Base-by-base conservation (phyloP, 2,329 filamentous ascomycete species). In the Exophiala sp. region DNA sequence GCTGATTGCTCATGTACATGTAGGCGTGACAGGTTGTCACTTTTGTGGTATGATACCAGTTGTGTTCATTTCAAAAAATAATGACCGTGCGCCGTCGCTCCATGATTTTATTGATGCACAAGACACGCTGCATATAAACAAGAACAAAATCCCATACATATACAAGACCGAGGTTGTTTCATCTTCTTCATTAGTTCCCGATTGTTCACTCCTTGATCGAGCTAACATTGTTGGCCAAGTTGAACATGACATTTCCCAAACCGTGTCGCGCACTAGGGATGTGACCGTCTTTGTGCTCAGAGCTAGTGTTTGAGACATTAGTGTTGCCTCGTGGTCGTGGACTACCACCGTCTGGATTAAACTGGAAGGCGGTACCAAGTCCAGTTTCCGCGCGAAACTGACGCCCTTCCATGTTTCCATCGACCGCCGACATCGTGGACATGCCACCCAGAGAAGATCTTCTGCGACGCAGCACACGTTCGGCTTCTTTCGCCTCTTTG, bases 401-500 rank as follows among this genome's bases (percentile, higher is more conserved):
- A n/a, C 41, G 48, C 34, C 58, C 58, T 42, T 61, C 52, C 16
- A 59, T 34, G 8, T 55, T 50, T 9, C 59, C 59, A 38, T 57
- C 49, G 16, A 59, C 59, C 11, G 57, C 54, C 11, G 59, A 59
- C 47, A 54, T 52, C 43, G 50, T 54, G 3, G 55, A 60, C 14
- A 43, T 29, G 21, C 50, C 47, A 16, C 46, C 54, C 14, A 51
- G 51, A 41, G 57, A 59, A 18, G 52, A 60, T 24, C 56, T 42
- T n/a, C 54, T 49, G 35, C 63, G 57, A 38, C 61, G 57, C 29
- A 54, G 52, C 39, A 64, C 41, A 21, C 61, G 50, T 29, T 63
- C 52, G 7, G 47, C 62, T 55, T 65, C 63, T 44, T 55, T 55
- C 20, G 52, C 58, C 47, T 65, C 63, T 47, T 65, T 65, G 12